Conservation (phyloP, 768 basidiomycete species). For the Fibroporia radiculosa region DNA sequence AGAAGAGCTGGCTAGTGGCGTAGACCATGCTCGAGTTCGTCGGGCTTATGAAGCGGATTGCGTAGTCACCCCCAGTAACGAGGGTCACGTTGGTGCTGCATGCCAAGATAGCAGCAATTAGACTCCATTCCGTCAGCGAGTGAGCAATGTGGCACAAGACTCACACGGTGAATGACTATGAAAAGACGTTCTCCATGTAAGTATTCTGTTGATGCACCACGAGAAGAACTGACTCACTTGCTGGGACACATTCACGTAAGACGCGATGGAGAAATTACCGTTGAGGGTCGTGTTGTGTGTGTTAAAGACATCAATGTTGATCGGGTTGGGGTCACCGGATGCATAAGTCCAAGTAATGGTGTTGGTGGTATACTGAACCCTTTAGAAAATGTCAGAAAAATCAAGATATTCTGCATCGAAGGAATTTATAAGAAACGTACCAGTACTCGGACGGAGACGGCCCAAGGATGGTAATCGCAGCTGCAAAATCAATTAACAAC, state of each 20-base stretch:
- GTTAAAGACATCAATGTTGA: constrained; percentile 28
- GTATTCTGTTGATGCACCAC: no score
- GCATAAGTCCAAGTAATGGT: constrained; percentile 26
- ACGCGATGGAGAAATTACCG: constrained; percentile 28
- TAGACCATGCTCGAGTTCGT: constrained; percentile 24
- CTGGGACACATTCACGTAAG: constrained; percentile 22
- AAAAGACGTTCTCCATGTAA: neutral
- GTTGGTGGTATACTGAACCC: constrained; percentile 30
- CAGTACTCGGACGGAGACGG: constrained; percentile 25
- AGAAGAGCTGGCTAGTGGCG: constrained; percentile 26
- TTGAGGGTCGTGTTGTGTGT: constrained; percentile 24
- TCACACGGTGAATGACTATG: constrained; percentile 14
- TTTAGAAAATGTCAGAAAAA: constrained; percentile 6
- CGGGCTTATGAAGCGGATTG: constrained; percentile 29
- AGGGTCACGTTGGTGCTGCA: constrained; percentile 31
- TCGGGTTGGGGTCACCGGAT: constrained; percentile 25
- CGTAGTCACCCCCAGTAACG: constrained; percentile 20
- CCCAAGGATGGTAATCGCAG: constrained; percentile 22
- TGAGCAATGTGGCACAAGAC: neutral
- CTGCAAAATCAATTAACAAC: constrained; percentile 12
- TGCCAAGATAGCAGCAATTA: neutral
- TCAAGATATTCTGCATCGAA: constrained; percentile 20
- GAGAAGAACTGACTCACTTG: constrained; percentile 11
- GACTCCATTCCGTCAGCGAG: constrained; percentile 1
- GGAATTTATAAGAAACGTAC: constrained; percentile 13